phyloP scores from a whole-genome alignment of 208 protist genomes.

The Herpetomonas samuelpessoai region DNA sequence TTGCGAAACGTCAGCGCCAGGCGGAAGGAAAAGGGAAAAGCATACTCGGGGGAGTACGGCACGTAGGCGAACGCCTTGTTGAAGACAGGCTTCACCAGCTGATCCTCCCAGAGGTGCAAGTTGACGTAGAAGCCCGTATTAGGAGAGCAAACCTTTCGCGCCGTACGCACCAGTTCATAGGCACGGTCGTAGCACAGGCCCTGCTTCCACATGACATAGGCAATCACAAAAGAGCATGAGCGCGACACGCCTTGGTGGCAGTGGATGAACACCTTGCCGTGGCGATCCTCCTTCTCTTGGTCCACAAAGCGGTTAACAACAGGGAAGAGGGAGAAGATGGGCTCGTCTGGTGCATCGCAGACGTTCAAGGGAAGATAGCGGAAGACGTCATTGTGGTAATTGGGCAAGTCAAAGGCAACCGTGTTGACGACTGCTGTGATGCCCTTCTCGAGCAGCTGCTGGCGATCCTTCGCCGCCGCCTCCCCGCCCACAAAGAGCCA shows the following conservation, averaged over 20 bases:
- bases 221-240: slow-evolving; percentile 87
- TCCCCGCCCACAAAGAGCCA: slow-evolving; percentile 84
- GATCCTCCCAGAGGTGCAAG: slow-evolving; percentile 71
- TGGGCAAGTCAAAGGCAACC: slow-evolving; percentile 71
- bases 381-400: slow-evolving; percentile 73
- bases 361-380: slow-evolving; percentile 82
- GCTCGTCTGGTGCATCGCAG: slow-evolving; percentile 85
- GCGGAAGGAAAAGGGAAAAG: slow-evolving; percentile 60
- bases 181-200: slow-evolving; percentile 80
- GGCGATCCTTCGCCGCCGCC: slow-evolving; percentile 52
- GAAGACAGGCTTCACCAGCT: slow-evolving; percentile 42
- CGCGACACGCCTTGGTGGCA: slow-evolving; percentile 95
- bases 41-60: slow-evolving; percentile 42
- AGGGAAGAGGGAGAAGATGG: slow-evolving; percentile 89
- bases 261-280: slow-evolving; percentile 90
- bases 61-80: slow-evolving; percentile 60
- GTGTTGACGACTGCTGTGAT: slow-evolving; percentile 94
- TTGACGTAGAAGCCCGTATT: slow-evolving; percentile 92
- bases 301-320: slow-evolving; percentile 89
- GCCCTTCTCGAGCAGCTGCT: slow-evolving; percentile 72
- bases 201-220: slow-evolving; percentile 90
- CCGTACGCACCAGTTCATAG: slow-evolving; percentile 70
- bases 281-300: slow-evolving; percentile 24
- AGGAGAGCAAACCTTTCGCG: slow-evolving; percentile 77
- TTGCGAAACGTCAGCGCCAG: slow-evolving; percentile 35